These are phyloP conservation scores for Rhododendron mucronatum DNA, from an alignment of 148 eudicot species.

Conservation along the genomic window DNA sequence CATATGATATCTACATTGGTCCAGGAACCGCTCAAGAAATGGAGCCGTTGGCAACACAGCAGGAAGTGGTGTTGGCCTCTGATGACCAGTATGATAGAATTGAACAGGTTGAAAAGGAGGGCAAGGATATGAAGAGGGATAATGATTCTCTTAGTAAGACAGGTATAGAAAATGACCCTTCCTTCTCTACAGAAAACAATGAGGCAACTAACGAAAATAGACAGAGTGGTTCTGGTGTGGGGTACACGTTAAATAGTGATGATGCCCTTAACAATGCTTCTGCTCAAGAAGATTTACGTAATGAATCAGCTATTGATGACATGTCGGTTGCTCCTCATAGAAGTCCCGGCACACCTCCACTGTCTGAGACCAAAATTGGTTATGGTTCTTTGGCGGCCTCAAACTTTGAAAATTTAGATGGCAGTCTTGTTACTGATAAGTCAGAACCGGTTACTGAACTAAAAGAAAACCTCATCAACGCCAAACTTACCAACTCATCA, in stretches of 20 bases:
- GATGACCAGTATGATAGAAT: constrained; percentile 34
- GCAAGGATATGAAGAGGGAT: constrained; percentile 20
- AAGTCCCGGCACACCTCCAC: constrained; percentile 19
- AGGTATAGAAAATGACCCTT: constrained; percentile 33
- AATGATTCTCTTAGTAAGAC: constrained; percentile 20
- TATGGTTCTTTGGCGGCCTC: constrained; percentile 27
- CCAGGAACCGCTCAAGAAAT: constrained; percentile 54
- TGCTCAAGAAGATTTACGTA: constrained; percentile 25
- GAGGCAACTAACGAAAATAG: constrained; percentile 23
- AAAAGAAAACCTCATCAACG: constrained; percentile 23
- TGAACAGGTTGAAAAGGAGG: constrained; percentile 34
- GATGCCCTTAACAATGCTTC: constrained; percentile 21
- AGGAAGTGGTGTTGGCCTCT: constrained; percentile 46
- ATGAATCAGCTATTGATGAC: constrained; percentile 29
- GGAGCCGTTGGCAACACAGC: constrained; percentile 56
- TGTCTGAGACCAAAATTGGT: constrained; percentile 29
- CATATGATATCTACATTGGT: constrained; percentile 8
- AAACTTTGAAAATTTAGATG: constrained; percentile 23
- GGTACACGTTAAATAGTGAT: constrained; percentile 23
- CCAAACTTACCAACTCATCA: constrained; percentile 19
- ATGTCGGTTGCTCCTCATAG: constrained; percentile 27
- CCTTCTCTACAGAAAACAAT: constrained; percentile 31
- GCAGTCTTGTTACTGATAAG: constrained; percentile 24
- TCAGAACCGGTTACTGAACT: constrained; percentile 21
- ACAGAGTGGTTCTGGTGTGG: constrained; percentile 21